Base-by-base conservation (phyloP, 2,329 filamentous ascomycete species). In the Fusarium subglutinans region DNA sequence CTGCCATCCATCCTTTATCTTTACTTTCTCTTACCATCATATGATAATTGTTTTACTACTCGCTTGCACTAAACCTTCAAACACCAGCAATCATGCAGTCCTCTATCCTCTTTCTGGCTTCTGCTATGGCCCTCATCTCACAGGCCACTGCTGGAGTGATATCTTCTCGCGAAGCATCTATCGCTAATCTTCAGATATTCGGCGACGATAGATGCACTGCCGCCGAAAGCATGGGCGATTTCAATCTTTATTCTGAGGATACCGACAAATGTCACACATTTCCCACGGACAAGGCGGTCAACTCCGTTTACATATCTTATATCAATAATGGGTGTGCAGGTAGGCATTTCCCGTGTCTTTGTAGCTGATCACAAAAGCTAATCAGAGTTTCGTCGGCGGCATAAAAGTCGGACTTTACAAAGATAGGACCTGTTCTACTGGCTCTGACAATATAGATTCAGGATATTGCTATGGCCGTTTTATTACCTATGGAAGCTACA, bases 21-120 rank as follows among this genome's bases (percentile, higher is more conserved):
- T 41, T 9, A n/a, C 13, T n/a, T n/a, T 41, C 13, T n/a, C 40
- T n/a, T 15, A 41, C 13, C 22, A 15, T 41, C 22, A 4, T 3
- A 15, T 2, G 3, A n/a, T 0, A 41, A 6, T 10, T 6, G 5
- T 8, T 14, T 41, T 41, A n/a, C 6, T n/a, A 41, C 40, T 10
- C 8, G 40, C 40, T 41, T 41, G 5, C 22, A 41, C 40, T 15
- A 15, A 41, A 6, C 13, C 13, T 41, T 9, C 40, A 41, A 41
- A 41, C 40, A n/a, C 12, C 8, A n/a, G 40, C n/a, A n/a, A 41
- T n/a, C 22, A 41, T 41, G 40, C 40, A 41, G 22, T 41, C 22
- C 22, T 41, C 40, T 41, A 15, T 41, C 14, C 40, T n/a, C 40
- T 22, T 10, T 8, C 40, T 41, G 40, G 22, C 40, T 41, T 41